phyloP scores from a whole-genome alignment of 2,329 filamentous ascomycete species.

The Phoma sp. region DNA sequence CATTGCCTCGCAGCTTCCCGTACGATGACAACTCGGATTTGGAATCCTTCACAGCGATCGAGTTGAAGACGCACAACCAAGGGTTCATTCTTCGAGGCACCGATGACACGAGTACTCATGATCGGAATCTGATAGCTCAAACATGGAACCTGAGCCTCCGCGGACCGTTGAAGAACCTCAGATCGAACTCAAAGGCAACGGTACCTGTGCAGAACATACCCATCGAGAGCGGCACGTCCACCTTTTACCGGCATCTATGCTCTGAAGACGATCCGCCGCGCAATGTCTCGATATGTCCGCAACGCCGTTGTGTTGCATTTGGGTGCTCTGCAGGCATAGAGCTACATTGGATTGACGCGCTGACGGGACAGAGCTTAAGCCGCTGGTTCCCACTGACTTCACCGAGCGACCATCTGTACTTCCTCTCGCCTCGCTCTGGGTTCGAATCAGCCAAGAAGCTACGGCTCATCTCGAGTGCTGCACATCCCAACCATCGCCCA shows the following conservation, averaged over 20 bases:
- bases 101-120: conserved; percentile 27
- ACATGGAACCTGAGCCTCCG: conserved; percentile 39
- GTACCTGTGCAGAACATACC: conserved; percentile 25
- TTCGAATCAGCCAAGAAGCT: conserved; percentile 63
- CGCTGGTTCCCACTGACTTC: conserved; percentile 63
- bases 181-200: not conserved
- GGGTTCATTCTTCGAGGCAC: conserved; percentile 29
- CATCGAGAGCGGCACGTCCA: conserved; percentile 44
- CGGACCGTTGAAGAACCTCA: conserved; percentile 7
- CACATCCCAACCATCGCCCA: conserved; percentile 50
- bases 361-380: conserved; percentile 58
- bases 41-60: conserved; percentile 32
- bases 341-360: conserved; percentile 64
- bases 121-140: conserved; percentile 38
- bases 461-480: conserved; percentile 67
- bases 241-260: conserved; percentile 61
- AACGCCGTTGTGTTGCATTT: conserved; percentile 69
- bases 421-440: conserved; percentile 61
- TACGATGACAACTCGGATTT: conserved; percentile 5
- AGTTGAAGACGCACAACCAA: conserved; percentile 35
- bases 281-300: conserved; percentile 71
- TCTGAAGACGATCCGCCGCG: conserved; percentile 67
- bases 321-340: conserved; percentile 69
- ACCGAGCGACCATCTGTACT: conserved; percentile 64
- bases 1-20: not conserved